Base-by-base conservation (phyloP, 306 rosid genomes). In the Lathyrus tuberosus region DNA sequence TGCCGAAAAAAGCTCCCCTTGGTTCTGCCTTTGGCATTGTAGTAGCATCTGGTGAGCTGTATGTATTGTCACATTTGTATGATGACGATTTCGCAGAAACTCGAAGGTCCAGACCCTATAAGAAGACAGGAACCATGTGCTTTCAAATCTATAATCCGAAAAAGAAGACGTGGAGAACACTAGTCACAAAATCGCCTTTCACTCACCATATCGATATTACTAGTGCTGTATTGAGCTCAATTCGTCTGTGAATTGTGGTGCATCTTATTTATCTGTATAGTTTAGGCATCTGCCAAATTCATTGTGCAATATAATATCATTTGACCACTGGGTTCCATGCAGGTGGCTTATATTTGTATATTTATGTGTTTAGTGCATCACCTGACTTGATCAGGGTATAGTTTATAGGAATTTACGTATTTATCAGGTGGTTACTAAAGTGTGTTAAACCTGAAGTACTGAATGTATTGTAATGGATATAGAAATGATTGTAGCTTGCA, bases 121-220 rank as follows among this genome's bases (percentile, higher is more conserved):
- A 80, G 87, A 88, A 78, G 77, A 71, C 80, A 18, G 88, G 91
- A 18, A 75, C 78, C 2, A 59, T 94, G 76, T 78, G 52, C 88
- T 77, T 90, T 72, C 98, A 87, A 78, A 88, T 94, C 71, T 94
- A 94, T 76, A 74, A 87, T 73, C 95, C 95, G 3, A 72, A 75
- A 83, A 80, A 71, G 89, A 94, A 82, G 88, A 49, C 80, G 0
- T 90, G 97, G 97, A 88, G 97, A 84, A 70, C 82, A 18, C 71
- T 88, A 13, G 38, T 69, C 30, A 77, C 92, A 6, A 84, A 84
- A 68, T 86, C 89, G 2, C 98, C 97, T 15, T 87, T 90, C 86
- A 58, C 69, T 13, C 40, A 62, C 70, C 71, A 64, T 38, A 26
- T 84, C 65, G 90, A 94, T 82, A 84, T 90, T 18, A 82, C 74